Percentiles rank a stretch among this genome's conserved stretches.
phyloP scores from a whole-genome alignment of 2,329 filamentous ascomycete genomes.

The Triangularia verruculosa region DNA sequence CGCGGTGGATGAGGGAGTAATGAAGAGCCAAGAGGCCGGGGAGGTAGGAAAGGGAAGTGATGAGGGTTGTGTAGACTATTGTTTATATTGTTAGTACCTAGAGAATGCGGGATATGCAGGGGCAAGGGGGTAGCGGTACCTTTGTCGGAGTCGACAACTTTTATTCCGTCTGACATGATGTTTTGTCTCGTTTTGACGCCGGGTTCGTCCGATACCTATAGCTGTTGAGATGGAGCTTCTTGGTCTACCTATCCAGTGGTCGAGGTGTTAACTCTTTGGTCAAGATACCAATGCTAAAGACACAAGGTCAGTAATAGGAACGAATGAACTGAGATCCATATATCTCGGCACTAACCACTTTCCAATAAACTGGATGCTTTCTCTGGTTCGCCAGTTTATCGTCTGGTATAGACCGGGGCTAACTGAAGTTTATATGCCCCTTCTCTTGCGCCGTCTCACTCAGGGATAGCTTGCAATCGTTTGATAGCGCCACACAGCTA shows the following conservation, averaged over 20 bases:
- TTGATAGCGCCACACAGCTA: too few species aligned
- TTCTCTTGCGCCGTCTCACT: not conserved
- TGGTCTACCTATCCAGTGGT: too few species aligned
- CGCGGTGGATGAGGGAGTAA: slow-evolving; percentile 67
- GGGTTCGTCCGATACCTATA: not conserved
- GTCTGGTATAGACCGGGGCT: not conserved
- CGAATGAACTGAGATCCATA: not conserved
- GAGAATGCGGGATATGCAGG: not conserved
- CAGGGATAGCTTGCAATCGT: too few species aligned
- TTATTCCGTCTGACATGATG: slow-evolving; percentile 26
- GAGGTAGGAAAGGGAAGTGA: slow-evolving; percentile 81
- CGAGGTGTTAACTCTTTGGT: not conserved
- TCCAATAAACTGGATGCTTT: not conserved
- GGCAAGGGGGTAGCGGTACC: slow-evolving; percentile 28
- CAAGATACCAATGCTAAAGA: not conserved
- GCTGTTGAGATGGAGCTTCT: too few species aligned
- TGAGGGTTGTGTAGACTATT: slow-evolving; percentile 74
- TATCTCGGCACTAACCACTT: not conserved
- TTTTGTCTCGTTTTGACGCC: not conserved
- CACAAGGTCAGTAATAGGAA: not conserved
- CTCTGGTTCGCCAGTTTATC: not conserved
- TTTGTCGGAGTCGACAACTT: slow-evolving; percentile 40
- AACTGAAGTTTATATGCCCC: not conserved
- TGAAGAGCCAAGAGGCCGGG: slow-evolving; percentile 79
- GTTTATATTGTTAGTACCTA: not conserved